Conservation (phyloP, 2,329 filamentous ascomycete genomes). For the Verticillium klebahnii region DNA sequence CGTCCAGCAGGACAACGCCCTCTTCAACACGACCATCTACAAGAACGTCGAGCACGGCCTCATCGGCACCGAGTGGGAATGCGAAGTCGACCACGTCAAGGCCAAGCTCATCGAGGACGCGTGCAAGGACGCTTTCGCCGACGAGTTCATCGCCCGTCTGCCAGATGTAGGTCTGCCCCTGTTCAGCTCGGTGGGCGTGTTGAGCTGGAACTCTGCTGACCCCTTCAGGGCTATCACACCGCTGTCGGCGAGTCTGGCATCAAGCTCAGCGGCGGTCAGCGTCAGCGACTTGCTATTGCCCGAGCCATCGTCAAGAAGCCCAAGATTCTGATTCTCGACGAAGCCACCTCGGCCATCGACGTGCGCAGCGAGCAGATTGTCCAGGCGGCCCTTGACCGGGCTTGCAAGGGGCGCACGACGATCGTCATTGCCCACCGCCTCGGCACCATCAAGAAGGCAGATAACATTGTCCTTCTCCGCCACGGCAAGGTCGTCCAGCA, state of each 20-base stretch:
- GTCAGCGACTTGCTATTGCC: constrained; percentile 59
- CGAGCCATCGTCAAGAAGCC: constrained; percentile 56
- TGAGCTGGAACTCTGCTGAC: neutral
- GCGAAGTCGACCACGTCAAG: constrained; percentile 32
- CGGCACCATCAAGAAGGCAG: constrained; percentile 26
- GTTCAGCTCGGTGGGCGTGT: neutral
- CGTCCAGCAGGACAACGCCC: constrained; percentile 52
- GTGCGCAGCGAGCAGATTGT: constrained; percentile 29
- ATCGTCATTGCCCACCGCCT: constrained; percentile 20
- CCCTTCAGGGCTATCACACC: constrained; percentile 42
- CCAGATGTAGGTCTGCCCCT: constrained; percentile 26
- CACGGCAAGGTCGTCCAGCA: constrained; percentile 36
- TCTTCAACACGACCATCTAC: constrained; percentile 49
- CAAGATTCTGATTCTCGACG: constrained; percentile 58
- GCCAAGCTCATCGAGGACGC: constrained; percentile 38
- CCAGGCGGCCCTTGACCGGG: constrained; percentile 25
- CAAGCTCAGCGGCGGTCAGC: constrained; percentile 57
- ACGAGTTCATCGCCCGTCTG: constrained; percentile 47
- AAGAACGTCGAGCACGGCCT: constrained; percentile 45
- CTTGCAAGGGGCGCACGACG: constrained; percentile 13
- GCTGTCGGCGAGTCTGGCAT: constrained; percentile 55
- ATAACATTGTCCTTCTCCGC: constrained; percentile 36
- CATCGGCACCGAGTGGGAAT: constrained; percentile 28
- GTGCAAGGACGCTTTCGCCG: constrained; percentile 45
- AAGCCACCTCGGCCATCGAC: constrained; percentile 53